Conservation (phyloP, 2,329 filamentous ascomycete species). For the Ophiostoma sp. region DNA sequence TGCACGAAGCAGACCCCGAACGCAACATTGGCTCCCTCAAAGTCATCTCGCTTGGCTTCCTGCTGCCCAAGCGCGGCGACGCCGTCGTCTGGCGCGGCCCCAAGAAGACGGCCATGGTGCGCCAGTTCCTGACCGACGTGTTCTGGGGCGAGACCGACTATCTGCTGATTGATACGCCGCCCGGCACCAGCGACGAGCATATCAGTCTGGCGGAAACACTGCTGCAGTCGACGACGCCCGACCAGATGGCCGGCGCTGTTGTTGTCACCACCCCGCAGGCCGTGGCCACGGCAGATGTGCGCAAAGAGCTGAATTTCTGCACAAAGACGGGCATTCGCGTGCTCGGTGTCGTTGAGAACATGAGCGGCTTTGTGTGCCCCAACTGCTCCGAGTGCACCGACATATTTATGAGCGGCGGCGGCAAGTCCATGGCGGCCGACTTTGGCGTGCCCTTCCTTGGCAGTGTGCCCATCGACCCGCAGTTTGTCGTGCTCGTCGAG, state of each 20-base stretch:
- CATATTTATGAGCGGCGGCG: slow-evolving; percentile 87
- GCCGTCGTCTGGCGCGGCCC: slow-evolving; percentile 96
- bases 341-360: slow-evolving; percentile 92
- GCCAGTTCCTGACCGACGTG: slow-evolving; percentile 90
- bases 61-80: slow-evolving; percentile 75
- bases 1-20: slow-evolving; percentile 58
- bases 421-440: slow-evolving; percentile 80
- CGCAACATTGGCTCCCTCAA: slow-evolving; percentile 58
- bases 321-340: slow-evolving; percentile 72
- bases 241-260: slow-evolving; percentile 78
- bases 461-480: slow-evolving; percentile 83
- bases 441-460: slow-evolving; percentile 81
- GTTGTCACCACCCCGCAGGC: slow-evolving; percentile 96
- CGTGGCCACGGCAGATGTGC: slow-evolving; percentile 85
- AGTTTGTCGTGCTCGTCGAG: slow-evolving; percentile 83
- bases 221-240: slow-evolving; percentile 55
- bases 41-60: slow-evolving; percentile 91
- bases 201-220: slow-evolving; percentile 90
- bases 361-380: slow-evolving; percentile 85
- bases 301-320: slow-evolving; percentile 93
- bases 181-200: slow-evolving; percentile 94
- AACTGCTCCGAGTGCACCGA: slow-evolving; percentile 82
- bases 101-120: slow-evolving; percentile 98
- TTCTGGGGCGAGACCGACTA: slow-evolving; percentile 86
- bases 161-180: slow-evolving; percentile 90